Evolutionary conservation across 2,329 filamentous ascomycete species (phyloP).

Genomic region (Hymenoscyphus fructigenus): DNA sequence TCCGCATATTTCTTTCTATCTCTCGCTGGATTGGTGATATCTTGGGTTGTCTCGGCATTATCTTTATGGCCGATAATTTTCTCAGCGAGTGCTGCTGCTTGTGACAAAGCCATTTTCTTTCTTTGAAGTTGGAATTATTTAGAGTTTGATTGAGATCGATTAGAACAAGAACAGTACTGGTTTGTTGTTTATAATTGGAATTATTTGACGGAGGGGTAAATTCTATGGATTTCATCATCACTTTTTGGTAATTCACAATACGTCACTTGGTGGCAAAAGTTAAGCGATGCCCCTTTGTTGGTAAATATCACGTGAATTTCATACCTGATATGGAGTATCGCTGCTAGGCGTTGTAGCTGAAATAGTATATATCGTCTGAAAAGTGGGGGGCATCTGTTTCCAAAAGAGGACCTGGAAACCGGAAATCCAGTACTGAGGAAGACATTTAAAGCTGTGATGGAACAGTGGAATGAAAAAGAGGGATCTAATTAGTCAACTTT

Average conservation of each 20-base stretch:
- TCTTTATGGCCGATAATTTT: conserved; percentile 66
- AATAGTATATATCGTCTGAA: background rate
- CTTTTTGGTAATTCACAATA: background rate
- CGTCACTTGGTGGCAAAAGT: background rate
- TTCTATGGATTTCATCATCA: background rate
- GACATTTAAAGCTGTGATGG: background rate
- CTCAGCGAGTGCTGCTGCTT: conserved; percentile 68
- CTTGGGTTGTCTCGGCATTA: conserved; percentile 64
- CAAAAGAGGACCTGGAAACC: background rate
- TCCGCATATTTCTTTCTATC: conserved; percentile 52
- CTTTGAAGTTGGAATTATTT: background rate
- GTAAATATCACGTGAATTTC: background rate
- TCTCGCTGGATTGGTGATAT: conserved; percentile 63
- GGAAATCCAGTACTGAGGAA: background rate
- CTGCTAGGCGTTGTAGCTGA: background rate
- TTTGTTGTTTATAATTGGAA: background rate
- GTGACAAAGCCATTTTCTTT: conserved; percentile 54
- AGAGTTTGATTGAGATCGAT: background rate
- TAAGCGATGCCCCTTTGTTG: background rate
- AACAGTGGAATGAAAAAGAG: background rate
- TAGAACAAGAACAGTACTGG: background rate
- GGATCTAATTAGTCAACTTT: background rate
- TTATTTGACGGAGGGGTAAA: background rate
- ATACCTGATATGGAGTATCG: background rate
- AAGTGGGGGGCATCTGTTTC: background rate